Conservation (phyloP, 2,329 filamentous ascomycete genomes). For the Sporothrix brunneoviolacea region DNA sequence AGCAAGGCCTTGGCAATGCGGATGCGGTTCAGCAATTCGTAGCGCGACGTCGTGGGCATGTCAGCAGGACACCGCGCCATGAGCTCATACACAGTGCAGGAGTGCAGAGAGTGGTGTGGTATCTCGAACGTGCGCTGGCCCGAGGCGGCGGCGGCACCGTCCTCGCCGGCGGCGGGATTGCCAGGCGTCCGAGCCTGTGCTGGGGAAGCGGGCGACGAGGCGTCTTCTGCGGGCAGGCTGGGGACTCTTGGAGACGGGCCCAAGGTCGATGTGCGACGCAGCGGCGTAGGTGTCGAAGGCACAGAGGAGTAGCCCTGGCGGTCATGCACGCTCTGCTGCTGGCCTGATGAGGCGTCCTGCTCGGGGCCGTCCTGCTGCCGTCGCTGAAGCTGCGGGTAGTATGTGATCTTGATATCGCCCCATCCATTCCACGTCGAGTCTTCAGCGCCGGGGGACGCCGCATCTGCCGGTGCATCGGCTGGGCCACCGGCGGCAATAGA, state of each 20-base stretch:
- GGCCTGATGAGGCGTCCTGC: background rate
- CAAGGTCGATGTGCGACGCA: constrained; percentile 60
- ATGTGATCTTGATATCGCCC: constrained; percentile 72
- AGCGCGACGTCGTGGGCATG: constrained; percentile 66
- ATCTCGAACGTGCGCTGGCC: constrained; percentile 59
- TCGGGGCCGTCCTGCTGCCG: constrained; percentile 20
- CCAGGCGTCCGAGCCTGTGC: constrained; percentile 30
- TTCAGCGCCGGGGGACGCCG: constrained; percentile 17
- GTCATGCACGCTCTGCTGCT: background rate
- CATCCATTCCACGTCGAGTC: constrained; percentile 60
- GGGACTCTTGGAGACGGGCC: constrained; percentile 35
- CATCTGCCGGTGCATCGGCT: constrained; percentile 32
- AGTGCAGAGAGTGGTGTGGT: constrained; percentile 46
- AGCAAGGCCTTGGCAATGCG: constrained; percentile 76
- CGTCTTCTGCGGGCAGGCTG: constrained; percentile 35
- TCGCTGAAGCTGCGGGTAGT: constrained; percentile 52
- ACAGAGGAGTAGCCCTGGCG: constrained; percentile 32
- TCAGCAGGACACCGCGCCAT: constrained; percentile 51
- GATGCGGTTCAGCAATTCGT: constrained; percentile 78
- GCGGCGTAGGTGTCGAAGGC: constrained; percentile 68
- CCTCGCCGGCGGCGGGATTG: constrained; percentile 29
- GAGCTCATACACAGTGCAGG: constrained; percentile 50
- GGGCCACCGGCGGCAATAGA: constrained; percentile 53
- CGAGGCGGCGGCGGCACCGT: constrained; percentile 33
- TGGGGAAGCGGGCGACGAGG: constrained; percentile 34